Evolutionary conservation across 2,329 filamentous ascomycete species (phyloP).

Genomic region (Sphaerulina populicola): DNA sequence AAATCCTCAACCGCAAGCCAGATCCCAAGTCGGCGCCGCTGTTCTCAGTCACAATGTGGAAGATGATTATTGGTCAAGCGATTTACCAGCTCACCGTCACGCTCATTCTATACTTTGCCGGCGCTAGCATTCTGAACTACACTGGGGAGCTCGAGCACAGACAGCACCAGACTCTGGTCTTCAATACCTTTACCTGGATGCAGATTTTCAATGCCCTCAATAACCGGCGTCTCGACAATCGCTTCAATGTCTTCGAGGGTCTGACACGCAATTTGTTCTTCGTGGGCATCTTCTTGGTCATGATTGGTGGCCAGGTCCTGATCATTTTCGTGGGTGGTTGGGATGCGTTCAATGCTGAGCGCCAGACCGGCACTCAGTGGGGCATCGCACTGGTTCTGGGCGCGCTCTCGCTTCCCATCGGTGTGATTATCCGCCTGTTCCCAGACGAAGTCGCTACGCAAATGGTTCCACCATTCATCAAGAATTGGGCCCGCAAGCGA

Average conservation of each 20-base stretch:
- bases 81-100: slow-evolving; percentile 76
- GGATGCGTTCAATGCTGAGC: slow-evolving; percentile 65
- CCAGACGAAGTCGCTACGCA: slow-evolving; percentile 59
- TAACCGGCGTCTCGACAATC: slow-evolving; percentile 88
- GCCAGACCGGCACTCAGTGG: slow-evolving; percentile 70
- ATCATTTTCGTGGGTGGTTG: slow-evolving; percentile 78
- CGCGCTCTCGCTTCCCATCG: slow-evolving; percentile 75
- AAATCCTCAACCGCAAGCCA: slow-evolving; percentile 71
- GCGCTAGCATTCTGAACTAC: slow-evolving; percentile 53
- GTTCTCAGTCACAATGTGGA: slow-evolving; percentile 93
- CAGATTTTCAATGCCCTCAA: slow-evolving; percentile 99
- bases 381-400: slow-evolving; percentile 77
- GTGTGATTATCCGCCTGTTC: slow-evolving; percentile 69
- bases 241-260: slow-evolving; percentile 91
- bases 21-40: slow-evolving; percentile 64
- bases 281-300: slow-evolving; percentile 71
- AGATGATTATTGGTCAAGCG: slow-evolving; percentile 94
- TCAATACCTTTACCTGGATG: slow-evolving; percentile 99
- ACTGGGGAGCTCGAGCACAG: slow-evolving; percentile 34
- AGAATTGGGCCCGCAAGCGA: slow-evolving; percentile 31
- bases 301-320: slow-evolving; percentile 80
- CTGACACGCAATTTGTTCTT: slow-evolving; percentile 82
- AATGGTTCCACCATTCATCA: slow-evolving; percentile 38
- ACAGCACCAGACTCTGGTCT: slow-evolving; percentile 72
- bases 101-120: slow-evolving; percentile 74